phyloP scores from a whole-genome alignment of 2,329 filamentous ascomycete genomes.

The Ceratocystis cubensis region DNA sequence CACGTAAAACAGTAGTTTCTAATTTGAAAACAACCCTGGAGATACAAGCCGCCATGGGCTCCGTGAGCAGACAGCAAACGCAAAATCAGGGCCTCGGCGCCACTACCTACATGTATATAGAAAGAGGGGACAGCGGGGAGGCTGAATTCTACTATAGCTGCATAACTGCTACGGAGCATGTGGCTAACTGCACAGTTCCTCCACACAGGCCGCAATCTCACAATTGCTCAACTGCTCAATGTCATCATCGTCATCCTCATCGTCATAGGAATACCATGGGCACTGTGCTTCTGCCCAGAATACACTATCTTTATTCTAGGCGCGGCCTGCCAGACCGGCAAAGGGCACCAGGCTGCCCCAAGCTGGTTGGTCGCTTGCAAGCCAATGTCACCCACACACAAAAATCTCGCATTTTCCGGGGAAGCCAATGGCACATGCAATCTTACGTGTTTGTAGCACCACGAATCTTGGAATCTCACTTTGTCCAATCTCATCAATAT shows the following conservation, averaged over 20 bases:
- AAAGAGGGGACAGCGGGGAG: not conserved
- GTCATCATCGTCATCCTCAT: not conserved
- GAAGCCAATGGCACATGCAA: not conserved
- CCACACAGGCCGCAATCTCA: not conserved
- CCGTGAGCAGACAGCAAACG: too few species aligned
- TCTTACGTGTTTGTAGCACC: not conserved
- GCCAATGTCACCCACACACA: not conserved
- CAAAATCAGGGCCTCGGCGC: too few species aligned
- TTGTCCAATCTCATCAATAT: not conserved
- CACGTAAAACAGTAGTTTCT: too few species aligned
- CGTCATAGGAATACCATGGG: not conserved
- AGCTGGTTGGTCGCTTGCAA: not conserved
- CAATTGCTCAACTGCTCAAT: not conserved
- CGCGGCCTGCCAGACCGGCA: not conserved
- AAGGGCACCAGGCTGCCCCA: not conserved
- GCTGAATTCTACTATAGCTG: not conserved
- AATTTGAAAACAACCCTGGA: too few species aligned
- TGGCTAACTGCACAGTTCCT: not conserved
- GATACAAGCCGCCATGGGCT: too few species aligned
- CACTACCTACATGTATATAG: not conserved
- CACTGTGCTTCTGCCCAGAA: not conserved
- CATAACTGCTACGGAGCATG: not conserved
- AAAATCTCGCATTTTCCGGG: not conserved
- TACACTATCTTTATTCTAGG: not conserved
- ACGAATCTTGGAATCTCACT: not conserved